Evolutionary conservation across 2,329 filamentous ascomycete genomes (phyloP).

Genomic region (Metarhizium sp.): DNA sequence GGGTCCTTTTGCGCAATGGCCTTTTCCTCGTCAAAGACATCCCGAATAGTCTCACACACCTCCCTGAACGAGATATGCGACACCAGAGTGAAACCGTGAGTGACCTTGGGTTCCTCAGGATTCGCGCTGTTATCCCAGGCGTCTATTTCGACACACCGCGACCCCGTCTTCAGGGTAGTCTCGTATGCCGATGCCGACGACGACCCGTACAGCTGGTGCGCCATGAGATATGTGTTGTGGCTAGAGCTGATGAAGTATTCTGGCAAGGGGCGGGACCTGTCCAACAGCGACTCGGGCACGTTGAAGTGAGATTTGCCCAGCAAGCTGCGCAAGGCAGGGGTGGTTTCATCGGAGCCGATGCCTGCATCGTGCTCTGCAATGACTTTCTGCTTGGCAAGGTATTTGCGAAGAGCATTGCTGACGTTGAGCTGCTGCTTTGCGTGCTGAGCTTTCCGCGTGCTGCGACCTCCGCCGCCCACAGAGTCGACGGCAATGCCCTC

Average conservation of each 20-base stretch:
- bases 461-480: slow-evolving; percentile 52
- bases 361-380: slow-evolving; percentile 38
- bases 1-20: slow-evolving; percentile 25
- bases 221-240: slow-evolving; percentile 64
- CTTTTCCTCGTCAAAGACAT: slow-evolving; percentile 51
- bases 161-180: slow-evolving; percentile 50
- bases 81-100: slow-evolving; percentile 60
- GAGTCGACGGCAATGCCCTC: slow-evolving; percentile 25
- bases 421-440: slow-evolving; percentile 47
- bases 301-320: slow-evolving; percentile 48
- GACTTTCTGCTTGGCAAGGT: slow-evolving; percentile 43
- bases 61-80: slow-evolving; percentile 55
- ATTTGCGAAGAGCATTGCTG: slow-evolving; percentile 47
- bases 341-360: slow-evolving; percentile 30
- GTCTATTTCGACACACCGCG: slow-evolving; percentile 64
- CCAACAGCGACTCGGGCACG: slow-evolving; percentile 44
- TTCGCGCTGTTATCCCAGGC: slow-evolving; percentile 59
- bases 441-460: slow-evolving; percentile 36
- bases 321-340: slow-evolving; percentile 37
- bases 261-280: slow-evolving; percentile 50
- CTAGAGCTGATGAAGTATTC: slow-evolving; percentile 66
- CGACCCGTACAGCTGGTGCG: slow-evolving; percentile 58
- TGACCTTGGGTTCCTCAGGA: slow-evolving; percentile 57
- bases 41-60: slow-evolving; percentile 56
- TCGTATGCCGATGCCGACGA: slow-evolving; percentile 56